A percentile compares a stretch with the other conserved stretches of the same genome.
These are phyloP conservation scores for Cucurbita moschata DNA, from an alignment of 306 rosid genomes.

Conservation along the genomic window DNA sequence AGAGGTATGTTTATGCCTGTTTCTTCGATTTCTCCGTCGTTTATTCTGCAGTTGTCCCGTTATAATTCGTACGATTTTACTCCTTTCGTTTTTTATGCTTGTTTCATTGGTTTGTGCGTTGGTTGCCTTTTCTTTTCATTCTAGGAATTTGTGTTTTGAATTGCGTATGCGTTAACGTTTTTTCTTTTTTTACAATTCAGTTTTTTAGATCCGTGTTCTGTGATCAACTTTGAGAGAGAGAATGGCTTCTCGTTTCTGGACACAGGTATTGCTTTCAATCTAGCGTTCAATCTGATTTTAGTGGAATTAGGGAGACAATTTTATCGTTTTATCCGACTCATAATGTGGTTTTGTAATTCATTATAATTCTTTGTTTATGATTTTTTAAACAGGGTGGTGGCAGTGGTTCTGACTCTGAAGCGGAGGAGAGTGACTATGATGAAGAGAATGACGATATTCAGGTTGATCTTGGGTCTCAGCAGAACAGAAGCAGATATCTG, in stretches of 20 bases:
- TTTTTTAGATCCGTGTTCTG: background rate
- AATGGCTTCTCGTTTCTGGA: constrained; percentile 44
- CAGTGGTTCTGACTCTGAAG: constrained; percentile 68
- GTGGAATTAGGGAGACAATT: background rate
- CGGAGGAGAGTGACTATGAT: constrained; percentile 51
- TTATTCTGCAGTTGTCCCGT: background rate
- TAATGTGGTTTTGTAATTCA: background rate
- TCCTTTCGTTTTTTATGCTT: background rate
- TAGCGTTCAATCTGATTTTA: background rate
- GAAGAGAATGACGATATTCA: constrained; percentile 27
- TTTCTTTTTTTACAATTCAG: background rate
- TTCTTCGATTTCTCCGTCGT: background rate
- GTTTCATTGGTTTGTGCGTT: background rate
- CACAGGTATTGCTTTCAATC: constrained; percentile 22
- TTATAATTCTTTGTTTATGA: background rate
- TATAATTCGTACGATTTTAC: background rate
- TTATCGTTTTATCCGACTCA: background rate
- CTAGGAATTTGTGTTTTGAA: background rate
- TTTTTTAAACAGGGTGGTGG: constrained; percentile 34
- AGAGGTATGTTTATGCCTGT: background rate
- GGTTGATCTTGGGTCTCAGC: constrained; percentile 18
- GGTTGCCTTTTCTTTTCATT: background rate
- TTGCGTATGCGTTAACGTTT: background rate
- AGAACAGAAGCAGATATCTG: constrained; percentile 25
- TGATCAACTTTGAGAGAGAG: background rate